phyloP scores from a whole-genome alignment of 306 rosid species.

The Cucurbita moschata region DNA sequence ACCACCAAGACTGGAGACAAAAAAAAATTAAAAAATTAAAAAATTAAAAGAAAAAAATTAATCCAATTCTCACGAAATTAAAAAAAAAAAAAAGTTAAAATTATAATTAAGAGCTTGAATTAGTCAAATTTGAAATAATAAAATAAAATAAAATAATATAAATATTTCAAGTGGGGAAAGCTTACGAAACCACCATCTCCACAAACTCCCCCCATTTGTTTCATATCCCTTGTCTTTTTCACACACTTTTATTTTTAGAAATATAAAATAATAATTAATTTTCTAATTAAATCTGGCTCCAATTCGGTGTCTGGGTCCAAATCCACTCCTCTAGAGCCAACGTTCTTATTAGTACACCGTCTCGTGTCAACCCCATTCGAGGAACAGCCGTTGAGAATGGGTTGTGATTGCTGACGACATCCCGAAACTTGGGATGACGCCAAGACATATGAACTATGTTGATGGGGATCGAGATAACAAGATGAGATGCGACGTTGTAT shows the following conservation, averaged over 20 bases:
- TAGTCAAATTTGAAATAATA: neutral
- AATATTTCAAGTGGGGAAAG: constrained; percentile 38
- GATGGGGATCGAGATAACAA: too few relatives aligned
- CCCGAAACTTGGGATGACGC: accelerated
- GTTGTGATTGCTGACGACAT: too few relatives aligned
- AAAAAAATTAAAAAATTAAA: neutral
- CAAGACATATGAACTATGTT: too few relatives aligned
- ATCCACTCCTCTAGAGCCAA: too few relatives aligned
- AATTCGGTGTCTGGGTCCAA: too few relatives aligned
- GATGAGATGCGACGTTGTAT: too few relatives aligned
- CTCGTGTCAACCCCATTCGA: too few relatives aligned
- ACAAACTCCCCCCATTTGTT: constrained; percentile 25
- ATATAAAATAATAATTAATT: neutral
- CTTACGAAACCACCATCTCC: constrained; percentile 50
- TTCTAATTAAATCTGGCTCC: neutral
- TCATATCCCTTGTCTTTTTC: constrained; percentile 5
- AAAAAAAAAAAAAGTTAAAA: neutral
- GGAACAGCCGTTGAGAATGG: too few relatives aligned
- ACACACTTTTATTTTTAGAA: neutral
- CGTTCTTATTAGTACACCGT: too few relatives aligned
- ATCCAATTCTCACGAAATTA: neutral
- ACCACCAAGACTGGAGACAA: neutral
- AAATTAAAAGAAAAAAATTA: neutral
- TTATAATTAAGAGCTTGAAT: neutral
- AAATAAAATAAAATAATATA: neutral